Evolutionary conservation across 2,329 filamentous ascomycete species (phyloP), one percentile per base, ranked within the genome.

Genomic region (Clarireedia paspali): DNA sequence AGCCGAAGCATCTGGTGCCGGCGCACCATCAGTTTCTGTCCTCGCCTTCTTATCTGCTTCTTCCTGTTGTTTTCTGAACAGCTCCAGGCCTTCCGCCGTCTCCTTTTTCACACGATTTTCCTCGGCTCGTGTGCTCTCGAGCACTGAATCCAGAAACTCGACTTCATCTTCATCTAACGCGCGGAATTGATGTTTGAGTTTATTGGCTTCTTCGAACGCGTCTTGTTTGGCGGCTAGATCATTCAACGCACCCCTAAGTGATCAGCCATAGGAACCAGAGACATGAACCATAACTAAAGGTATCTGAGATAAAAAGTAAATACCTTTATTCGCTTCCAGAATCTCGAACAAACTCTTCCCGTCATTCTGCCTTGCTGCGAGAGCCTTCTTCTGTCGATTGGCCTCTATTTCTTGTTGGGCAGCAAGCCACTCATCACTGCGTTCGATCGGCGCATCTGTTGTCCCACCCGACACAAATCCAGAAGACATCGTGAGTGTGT

Each of bases 281-380:
- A 7, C 14, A 53, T 45, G 10, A 26, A 55, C 53, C 53, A n/a
- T 56, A 53, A 42, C 24, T 49, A 50, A 56, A 53, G 39, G 46
- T 47, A 24, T 36, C 51, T 53, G 45, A 26, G 27, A 24, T 38
- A 49, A 58, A 47, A 26, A 26, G 23, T 36, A 50, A 58, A 49
- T 70, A 87, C 84, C 85, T 81, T 91, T 92, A 71, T 94, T 94
- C 45, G 85, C 88, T 72, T 92, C 85, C 51, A 94, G 71, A 2
- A 88, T 78, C 45, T 91, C 89, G 68, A 79, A 94, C 27, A 94
- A 75, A 51, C 78, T 84, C 71, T 79, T 84, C 36, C 73, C 75
- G 17, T 75, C 71, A 38, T 59, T 59, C 46, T 71, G 72, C 20
- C 72, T 68, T 2, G 73, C 74, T 38, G 70, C 71, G 77, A 64